Conservation (phyloP, 352 stramenopile genomes). For the Peronospora destructor region DNA sequence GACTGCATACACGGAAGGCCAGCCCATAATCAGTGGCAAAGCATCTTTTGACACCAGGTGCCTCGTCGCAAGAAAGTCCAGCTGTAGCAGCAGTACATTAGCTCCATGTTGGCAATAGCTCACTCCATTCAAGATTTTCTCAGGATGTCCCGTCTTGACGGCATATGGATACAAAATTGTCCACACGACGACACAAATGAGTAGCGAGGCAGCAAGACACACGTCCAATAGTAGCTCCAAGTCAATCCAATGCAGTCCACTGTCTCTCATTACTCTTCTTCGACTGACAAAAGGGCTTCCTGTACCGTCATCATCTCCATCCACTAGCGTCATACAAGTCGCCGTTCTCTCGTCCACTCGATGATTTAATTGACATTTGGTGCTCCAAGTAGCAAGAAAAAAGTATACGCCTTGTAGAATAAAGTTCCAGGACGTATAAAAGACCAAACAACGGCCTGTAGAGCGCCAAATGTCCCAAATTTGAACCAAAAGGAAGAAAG, state of each 20-base stretch:
- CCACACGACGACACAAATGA: constrained; percentile 71
- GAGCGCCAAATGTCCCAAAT: constrained; percentile 56
- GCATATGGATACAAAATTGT: constrained; percentile 68
- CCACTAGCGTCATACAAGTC: constrained; percentile 36
- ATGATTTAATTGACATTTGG: constrained; percentile 23
- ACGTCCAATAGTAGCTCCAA: constrained; percentile 65
- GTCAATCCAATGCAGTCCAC: constrained; percentile 38
- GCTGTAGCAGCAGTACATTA: constrained; percentile 63
- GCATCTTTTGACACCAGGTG: constrained; percentile 50
- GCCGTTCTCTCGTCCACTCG: constrained; percentile 15
- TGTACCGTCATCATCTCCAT: constrained; percentile 28
- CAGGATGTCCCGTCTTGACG: constrained; percentile 33
- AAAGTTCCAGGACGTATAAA: constrained; percentile 87
- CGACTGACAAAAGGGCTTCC: constrained; percentile 13
- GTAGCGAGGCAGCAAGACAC: constrained; percentile 52
- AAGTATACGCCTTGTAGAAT: constrained; percentile 69
- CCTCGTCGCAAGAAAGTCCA: constrained; percentile 52
- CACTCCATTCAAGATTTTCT: constrained; percentile 60
- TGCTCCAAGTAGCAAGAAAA: constrained; percentile 24
- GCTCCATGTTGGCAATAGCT: constrained; percentile 76
- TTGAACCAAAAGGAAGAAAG: constrained; percentile 55
- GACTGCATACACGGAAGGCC: constrained; percentile 55
- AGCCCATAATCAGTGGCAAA: constrained; percentile 55
- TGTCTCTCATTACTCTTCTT: constrained; percentile 10
- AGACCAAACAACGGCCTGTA: constrained; percentile 39